Evolutionary conservation across 176 grass and related monocot species (phyloP).

Genomic region (Aechmea fasciata): DNA sequence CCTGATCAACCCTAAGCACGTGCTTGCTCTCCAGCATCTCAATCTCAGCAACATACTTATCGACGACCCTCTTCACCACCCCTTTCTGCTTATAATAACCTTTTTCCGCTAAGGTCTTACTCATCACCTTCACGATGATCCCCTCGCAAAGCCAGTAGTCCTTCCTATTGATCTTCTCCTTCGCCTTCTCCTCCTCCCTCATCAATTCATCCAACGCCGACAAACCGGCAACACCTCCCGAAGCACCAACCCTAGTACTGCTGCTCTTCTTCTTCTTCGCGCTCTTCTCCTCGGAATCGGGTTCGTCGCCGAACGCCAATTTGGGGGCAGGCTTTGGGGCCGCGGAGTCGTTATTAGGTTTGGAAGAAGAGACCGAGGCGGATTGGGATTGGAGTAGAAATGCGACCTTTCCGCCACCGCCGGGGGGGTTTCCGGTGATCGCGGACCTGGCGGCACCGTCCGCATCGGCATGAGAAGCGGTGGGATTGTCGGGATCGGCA

Average conservation of each 20-base stretch:
- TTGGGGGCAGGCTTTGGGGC: constrained; percentile 16
- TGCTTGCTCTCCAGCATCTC: constrained; percentile 92
- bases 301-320: constrained; percentile 55
- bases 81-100: constrained; percentile 95
- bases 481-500: background rate
- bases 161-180: constrained; percentile 82
- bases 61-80: constrained; percentile 50
- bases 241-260: constrained; percentile 15
- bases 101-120: constrained; percentile 62
- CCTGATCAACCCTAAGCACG: constrained; percentile 75
- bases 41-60: constrained; percentile 85
- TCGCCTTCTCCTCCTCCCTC: constrained; percentile 85
- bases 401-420: constrained; percentile 40
- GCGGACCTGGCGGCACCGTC: background rate
- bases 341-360: background rate
- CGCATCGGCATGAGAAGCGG: background rate
- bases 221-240: constrained; percentile 20
- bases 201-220: constrained; percentile 78
- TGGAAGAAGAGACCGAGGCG: background rate
- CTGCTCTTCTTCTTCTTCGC: constrained; percentile 44
- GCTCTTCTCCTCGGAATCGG: constrained; percentile 9
- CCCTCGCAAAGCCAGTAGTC: constrained; percentile 83
- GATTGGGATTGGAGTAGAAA: constrained; percentile 42
- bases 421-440: background rate
- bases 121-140: constrained; percentile 91